These are phyloP conservation scores for Trichoderma sp. DNA, from an alignment of 2,329 filamentous ascomycete species.

Conservation along the genomic window DNA sequence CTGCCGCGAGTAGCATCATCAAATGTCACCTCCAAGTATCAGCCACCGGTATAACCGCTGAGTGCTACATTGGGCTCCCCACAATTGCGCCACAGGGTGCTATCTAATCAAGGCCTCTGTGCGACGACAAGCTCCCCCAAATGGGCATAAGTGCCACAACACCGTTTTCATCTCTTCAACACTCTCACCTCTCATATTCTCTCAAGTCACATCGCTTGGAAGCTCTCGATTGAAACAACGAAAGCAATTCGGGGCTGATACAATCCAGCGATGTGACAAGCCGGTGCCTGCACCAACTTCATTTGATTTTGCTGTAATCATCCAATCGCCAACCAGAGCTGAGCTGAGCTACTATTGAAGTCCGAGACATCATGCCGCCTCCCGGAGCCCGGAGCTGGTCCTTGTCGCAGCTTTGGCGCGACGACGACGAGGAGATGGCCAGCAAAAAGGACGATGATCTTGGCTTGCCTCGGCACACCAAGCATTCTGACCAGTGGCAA, in stretches of 20 bases:
- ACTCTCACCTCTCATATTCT: background rate
- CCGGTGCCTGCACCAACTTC: background rate
- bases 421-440: constrained; percentile 57
- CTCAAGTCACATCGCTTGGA: background rate
- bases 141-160: constrained; percentile 12
- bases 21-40: background rate
- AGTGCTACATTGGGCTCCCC: background rate
- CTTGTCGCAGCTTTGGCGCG: constrained; percentile 46
- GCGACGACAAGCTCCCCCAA: background rate
- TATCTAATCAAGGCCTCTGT: background rate
- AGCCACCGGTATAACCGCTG: background rate
- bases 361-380: background rate
- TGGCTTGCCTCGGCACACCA: constrained; percentile 27
- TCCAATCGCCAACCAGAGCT: background rate
- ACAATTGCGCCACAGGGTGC: background rate
- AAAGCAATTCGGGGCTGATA: background rate
- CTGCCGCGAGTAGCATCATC: background rate
- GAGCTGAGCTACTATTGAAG: background rate
- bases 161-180: background rate
- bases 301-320: background rate
- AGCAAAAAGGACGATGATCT: constrained; percentile 65
- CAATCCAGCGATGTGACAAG: background rate
- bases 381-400: constrained; percentile 33
- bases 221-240: background rate
- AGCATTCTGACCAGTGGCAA: constrained; percentile 41